Base-by-base conservation (phyloP, 331 rosid species). In the Rhamnella rubrinervis region DNA sequence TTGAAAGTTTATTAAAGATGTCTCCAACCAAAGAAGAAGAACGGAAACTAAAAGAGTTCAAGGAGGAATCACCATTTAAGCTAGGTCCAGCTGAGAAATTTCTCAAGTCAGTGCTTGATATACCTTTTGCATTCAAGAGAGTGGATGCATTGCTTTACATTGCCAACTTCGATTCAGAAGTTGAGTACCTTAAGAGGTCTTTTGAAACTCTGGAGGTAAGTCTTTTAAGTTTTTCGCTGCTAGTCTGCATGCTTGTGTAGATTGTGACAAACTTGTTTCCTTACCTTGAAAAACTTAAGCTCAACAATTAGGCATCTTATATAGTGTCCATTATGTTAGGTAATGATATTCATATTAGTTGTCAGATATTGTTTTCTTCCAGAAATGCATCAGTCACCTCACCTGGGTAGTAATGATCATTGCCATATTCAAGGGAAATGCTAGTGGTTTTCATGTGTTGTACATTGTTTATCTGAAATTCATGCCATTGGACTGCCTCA, bases 21-120 rank as follows among this genome's bases (percentile, higher is more conserved):
- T 89, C 97, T 55, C 98, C 98, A 21, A 93, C 95, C 7, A 78
- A 84, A 52, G 95, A 90, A 20, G 98, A 93, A 73, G 96, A 88
- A 71, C 26, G 79, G 49, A 93, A 82, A 67, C 86, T 93, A 68
- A 85, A 71, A 68, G 88, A 85, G 72, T 90, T 83, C 81, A 85
- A 84, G 35, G 98, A 88, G 31, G 96, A 87, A 73, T 81, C 95
- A 0, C 97, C 96, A 6, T 84, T 72, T 62, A 93, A 90, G 82
- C 96, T 93, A 14, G 98, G 95, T 20, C 88, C 91, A 5, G 98
- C 98, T n/a, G 98, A 90, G 88, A 93, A 93, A 69, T 93, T 93
- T 73, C 96, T 93, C 18, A 90, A 88, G 82, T 89, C 85, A 21
- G 76, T 90, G 75, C 89, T 90, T 64, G 95, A 90, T 80, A 79